phyloP scores from a whole-genome alignment of 2,329 filamentous ascomycete species.

The Nigrospora osmanthi region DNA sequence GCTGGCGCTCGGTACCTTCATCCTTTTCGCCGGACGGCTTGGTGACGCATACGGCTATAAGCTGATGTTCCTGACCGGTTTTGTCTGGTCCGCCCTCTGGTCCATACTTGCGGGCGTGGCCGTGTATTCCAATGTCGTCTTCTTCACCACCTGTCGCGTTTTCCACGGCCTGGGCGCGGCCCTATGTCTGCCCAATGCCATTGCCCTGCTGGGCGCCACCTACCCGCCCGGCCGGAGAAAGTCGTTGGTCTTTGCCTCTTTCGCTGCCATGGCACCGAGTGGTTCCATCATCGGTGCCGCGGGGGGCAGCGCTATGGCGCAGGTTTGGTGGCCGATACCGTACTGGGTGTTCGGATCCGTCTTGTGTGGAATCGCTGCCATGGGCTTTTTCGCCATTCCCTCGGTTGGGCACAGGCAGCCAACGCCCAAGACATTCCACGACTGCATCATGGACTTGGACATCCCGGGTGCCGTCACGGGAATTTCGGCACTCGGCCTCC shows the following conservation, averaged over 20 bases:
- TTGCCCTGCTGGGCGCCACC: conserved; percentile 52
- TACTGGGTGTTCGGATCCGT: conserved; percentile 33
- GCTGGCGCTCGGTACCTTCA: conserved; percentile 47
- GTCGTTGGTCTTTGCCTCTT: conserved; percentile 49
- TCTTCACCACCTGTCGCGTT: conserved; percentile 42
- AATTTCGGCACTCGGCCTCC: conserved; percentile 47
- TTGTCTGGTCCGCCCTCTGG: conserved; percentile 47
- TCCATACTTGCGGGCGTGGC: conserved; percentile 39
- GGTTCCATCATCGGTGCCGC: conserved; percentile 34
- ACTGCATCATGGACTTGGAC: conserved; percentile 25
- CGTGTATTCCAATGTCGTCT: conserved; percentile 20
- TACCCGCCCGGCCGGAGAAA: conserved; percentile 51
- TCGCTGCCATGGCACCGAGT: conserved; percentile 36
- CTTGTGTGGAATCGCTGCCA: conserved; percentile 21
- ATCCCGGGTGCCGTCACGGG: conserved; percentile 33
- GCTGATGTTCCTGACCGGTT: conserved; percentile 43
- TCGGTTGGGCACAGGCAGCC: conserved; percentile 12
- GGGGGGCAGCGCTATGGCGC: conserved; percentile 30
- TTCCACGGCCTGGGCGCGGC: conserved; percentile 56
- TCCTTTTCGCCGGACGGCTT: conserved; percentile 47
- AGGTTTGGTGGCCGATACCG: conserved; percentile 40
- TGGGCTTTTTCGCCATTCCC: conserved; percentile 27
- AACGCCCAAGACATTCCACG: conserved; percentile 4
- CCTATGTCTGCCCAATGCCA: conserved; percentile 53
- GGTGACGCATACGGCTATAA: conserved; percentile 53